These are phyloP conservation scores for Cantharellus cinnabarinus DNA, from an alignment of 768 basidiomycete species.

Conservation along the genomic window DNA sequence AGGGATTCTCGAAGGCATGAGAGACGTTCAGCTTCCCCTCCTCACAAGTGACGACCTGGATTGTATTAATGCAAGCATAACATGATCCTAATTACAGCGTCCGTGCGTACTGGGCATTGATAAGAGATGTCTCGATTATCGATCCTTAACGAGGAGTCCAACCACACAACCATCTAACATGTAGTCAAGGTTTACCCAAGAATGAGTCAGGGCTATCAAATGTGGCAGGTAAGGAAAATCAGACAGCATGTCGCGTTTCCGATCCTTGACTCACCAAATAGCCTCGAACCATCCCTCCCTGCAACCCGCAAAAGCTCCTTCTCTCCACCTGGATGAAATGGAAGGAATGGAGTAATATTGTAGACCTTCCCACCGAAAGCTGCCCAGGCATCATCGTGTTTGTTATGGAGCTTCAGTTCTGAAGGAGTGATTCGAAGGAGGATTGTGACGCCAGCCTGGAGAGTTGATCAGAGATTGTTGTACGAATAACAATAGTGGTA, in stretches of 20 bases:
- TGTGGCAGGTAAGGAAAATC: neutral
- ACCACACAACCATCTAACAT: slow-evolving; percentile 90
- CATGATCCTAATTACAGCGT: no score
- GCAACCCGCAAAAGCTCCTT: slow-evolving; percentile 88
- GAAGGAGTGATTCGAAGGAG: slow-evolving; percentile 55
- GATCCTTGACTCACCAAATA: slow-evolving; percentile 51
- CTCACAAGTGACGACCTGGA: no score
- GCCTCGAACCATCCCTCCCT: slow-evolving; percentile 81
- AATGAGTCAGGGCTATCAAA: slow-evolving; percentile 61
- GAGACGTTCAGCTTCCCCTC: no score
- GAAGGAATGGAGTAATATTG: slow-evolving; percentile 80
- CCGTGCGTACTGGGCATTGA: no score
- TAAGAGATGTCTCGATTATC: neutral
- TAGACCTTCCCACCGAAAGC: slow-evolving; percentile 87
- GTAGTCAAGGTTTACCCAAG: slow-evolving; percentile 91
- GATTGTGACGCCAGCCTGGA: slow-evolving; percentile 43
- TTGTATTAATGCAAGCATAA: no score
- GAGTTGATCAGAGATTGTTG: neutral
- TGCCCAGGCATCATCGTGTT: slow-evolving; percentile 78
- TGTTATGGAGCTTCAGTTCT: slow-evolving; percentile 62
- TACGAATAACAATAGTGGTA: neutral
- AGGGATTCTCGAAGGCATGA: no score
- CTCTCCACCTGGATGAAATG: slow-evolving; percentile 88
- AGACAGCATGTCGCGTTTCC: neutral
- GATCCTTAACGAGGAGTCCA: slow-evolving; percentile 65